A percentile compares a stretch with the other conserved stretches of the same genome.
phyloP scores from a whole-genome alignment of 768 basidiomycete genomes.

The Rhizopogon vulgaris region DNA sequence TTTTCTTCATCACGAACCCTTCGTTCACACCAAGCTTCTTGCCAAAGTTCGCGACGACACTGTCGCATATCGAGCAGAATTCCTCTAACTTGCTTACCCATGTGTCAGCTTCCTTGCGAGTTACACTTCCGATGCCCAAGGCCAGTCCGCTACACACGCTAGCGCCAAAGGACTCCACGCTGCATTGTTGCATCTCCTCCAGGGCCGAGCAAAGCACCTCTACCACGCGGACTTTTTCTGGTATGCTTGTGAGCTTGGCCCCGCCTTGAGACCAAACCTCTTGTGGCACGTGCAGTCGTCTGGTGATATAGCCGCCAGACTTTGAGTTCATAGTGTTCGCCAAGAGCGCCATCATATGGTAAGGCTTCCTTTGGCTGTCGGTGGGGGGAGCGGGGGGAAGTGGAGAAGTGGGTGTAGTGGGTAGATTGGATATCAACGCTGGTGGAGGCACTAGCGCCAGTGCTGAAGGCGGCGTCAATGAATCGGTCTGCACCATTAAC shows the following conservation, averaged over 20 bases:
- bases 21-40: constrained; percentile 89
- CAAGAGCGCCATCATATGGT: constrained; percentile 83
- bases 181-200: constrained; percentile 69
- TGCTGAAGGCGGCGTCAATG: constrained; percentile 33
- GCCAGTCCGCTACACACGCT: constrained; percentile 71
- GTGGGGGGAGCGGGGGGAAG: constrained; percentile 67
- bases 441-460: constrained; percentile 38
- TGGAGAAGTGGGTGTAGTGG: constrained; percentile 72
- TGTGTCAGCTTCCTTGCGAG: constrained; percentile 69
- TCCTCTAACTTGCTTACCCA: constrained; percentile 80
- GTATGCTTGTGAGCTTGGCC: constrained; percentile 73
- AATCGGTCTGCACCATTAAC: constrained; percentile 46
- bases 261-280: constrained; percentile 92
- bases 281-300: constrained; percentile 78
- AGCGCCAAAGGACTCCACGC: constrained; percentile 70
- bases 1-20: constrained; percentile 79
- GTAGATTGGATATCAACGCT: constrained; percentile 49
- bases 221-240: constrained; percentile 83
- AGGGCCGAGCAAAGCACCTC: constrained; percentile 73
- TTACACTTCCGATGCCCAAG: constrained; percentile 70
- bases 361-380: constrained; percentile 77
- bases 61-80: constrained; percentile 72
- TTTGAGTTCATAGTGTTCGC: constrained; percentile 71
- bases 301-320: constrained; percentile 86
- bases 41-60: constrained; percentile 73